Base-by-base conservation (phyloP, 192 early-diverging fungal species). In the Rhizophlyctis rosea region DNA sequence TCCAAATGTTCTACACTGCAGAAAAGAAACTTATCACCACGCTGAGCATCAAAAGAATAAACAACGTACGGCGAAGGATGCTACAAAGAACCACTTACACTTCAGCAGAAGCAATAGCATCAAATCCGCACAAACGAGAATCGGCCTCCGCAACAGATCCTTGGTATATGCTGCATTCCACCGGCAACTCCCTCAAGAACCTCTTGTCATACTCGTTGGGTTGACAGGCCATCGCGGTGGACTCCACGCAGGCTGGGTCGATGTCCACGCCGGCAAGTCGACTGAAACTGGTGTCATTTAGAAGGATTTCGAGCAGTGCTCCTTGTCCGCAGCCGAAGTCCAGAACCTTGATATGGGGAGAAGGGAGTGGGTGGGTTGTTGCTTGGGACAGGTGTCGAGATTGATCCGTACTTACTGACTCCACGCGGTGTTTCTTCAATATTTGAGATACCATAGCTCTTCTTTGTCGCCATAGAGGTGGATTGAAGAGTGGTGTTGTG, bases 311-410 rank as follows among this genome's bases (percentile, higher is more conserved):
- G 3, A 90, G 66, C 47, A 96, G 59, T 18, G 84, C 74, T 21
- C 85, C 92, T 51, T 91, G 90, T 44, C 94, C 94, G 70, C 92
- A 95, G 0, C 94, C 94, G 51, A 88, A 77, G 59, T 96, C 94
- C 23, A 92, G 68, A n/a, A 94, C 86, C 76, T 86, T 29, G 21
- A 23, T 25, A 34, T 27, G 24, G 18, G 5, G 13, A 0, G 30
- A 0, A 5, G 5, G 39, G 33, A 65, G 25, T 5, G 65, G 54
- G 7, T 16, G 35, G 4, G 14, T 50, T 0, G 14, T 24, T n/a
- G 50, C 39, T 49, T 29, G 29, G 24, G 47, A 5, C 50, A 0
- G 44, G 16, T 27, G 47, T 9, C 50, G 14, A 34, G 25, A n/a
- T 1, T 39, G n/a, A n/a, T 24, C 14, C 25, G 21, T 3, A 33